A percentile compares a stretch with the other conserved stretches of the same genome.
phyloP scores from a whole-genome alignment of 495 filamentous ascomycete genomes.

The Lasiosphaeris hirsuta region DNA sequence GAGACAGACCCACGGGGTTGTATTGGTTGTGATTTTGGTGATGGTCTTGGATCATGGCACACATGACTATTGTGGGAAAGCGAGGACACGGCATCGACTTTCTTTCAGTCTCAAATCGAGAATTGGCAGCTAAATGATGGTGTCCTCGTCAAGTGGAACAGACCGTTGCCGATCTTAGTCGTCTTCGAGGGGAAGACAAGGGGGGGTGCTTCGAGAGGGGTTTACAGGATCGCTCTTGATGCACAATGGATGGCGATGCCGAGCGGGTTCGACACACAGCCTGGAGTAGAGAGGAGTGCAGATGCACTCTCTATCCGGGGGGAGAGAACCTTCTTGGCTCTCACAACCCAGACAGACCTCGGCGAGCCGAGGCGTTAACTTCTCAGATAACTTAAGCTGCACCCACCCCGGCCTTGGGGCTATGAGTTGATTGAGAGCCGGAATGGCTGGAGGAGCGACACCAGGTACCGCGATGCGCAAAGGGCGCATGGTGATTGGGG shows the following conservation, averaged over 20 bases:
- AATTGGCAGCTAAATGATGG: background rate
- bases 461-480: background rate
- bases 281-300: background rate
- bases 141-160: constrained; percentile 2
- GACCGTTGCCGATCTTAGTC: background rate
- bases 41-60: background rate
- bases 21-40: background rate
- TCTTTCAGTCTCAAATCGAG: background rate
- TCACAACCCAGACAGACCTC: constrained; percentile 3
- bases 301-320: background rate
- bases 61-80: background rate
- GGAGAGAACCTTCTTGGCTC: background rate
- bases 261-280: background rate
- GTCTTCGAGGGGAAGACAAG: background rate
- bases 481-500: constrained; percentile 20
- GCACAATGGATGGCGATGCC: background rate
- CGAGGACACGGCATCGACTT: constrained; percentile 9
- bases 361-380: constrained; percentile 13
- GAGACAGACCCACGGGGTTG: background rate
- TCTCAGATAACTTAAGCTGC: constrained; percentile 15
- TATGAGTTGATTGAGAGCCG: constrained; percentile 44
- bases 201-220: background rate
- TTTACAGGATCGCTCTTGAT: background rate
- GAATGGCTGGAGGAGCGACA: background rate
- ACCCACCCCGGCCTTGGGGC: constrained; percentile 73